Evolutionary conservation across 140 eudicot genomes (phyloP).

Genomic region (Bidens hawaiensis): DNA sequence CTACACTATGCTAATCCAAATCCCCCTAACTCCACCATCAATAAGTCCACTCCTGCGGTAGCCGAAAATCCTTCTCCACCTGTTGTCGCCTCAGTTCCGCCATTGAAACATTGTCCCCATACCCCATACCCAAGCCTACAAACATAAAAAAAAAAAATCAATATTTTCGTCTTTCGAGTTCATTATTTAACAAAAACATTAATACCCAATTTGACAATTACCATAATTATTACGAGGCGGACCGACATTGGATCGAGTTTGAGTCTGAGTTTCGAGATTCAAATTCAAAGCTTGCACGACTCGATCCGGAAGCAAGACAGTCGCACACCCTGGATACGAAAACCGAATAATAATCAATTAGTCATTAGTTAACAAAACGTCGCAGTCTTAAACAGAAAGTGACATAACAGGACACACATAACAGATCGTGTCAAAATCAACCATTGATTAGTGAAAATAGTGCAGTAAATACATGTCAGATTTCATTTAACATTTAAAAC

Average conservation of each 20-base stretch:
- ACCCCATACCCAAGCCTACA: slow-evolving; percentile 35
- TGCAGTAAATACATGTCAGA: background rate
- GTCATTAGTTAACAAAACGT: background rate
- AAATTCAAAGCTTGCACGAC: slow-evolving; percentile 65
- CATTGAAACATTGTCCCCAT: slow-evolving; percentile 25
- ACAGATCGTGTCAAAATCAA: slow-evolving; percentile 12
- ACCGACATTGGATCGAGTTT: slow-evolving; percentile 7
- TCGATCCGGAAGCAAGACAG: slow-evolving; percentile 57
- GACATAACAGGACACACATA: slow-evolving; percentile 11
- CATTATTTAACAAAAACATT: too few species aligned
- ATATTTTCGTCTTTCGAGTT: too few species aligned
- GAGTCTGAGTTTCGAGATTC: slow-evolving; percentile 41
- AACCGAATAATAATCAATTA: background rate
- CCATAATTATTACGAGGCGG: slow-evolving; percentile 24
- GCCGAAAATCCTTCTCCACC: slow-evolving; percentile 37
- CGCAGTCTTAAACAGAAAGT: background rate
- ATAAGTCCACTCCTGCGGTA: slow-evolving; percentile 82
- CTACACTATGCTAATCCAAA: slow-evolving; percentile 1
- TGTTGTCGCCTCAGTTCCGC: slow-evolving; percentile 38
- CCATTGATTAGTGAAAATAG: background rate
- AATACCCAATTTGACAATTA: background rate
- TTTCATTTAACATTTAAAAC: background rate
- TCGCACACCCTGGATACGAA: slow-evolving; percentile 40
- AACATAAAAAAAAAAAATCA: background rate
- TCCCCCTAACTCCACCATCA: slow-evolving; percentile 16